Evolutionary conservation across 805 yeast species (phyloP).

Genomic region (Starmerella riodocensis): DNA sequence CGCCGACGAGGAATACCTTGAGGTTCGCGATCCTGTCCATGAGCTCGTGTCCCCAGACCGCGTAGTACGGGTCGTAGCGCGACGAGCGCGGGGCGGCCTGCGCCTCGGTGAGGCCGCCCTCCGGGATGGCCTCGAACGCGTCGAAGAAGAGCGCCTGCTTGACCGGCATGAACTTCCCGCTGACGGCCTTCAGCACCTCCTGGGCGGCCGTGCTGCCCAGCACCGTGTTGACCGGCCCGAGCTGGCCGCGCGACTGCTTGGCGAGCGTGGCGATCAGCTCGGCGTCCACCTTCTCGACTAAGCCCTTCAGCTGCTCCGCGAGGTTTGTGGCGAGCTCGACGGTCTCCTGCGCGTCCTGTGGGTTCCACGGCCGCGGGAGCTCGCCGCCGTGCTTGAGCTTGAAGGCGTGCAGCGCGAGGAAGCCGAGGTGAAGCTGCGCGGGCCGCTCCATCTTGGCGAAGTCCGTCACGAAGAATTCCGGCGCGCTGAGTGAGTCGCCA

Average conservation of each 20-base stretch:
- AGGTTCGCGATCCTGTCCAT: conserved; percentile 63
- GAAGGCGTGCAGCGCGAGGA: conserved; percentile 76
- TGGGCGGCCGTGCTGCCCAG: conserved; percentile 93
- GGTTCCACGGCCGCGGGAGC: conserved; percentile 66
- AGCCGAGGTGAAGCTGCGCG: conserved; percentile 77
- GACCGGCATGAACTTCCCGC: conserved; percentile 89
- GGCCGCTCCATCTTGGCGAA: conserved; percentile 92
- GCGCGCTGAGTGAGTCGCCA: conserved; percentile 50
- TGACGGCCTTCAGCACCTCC: conserved; percentile 87
- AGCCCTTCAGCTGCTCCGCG: conserved; percentile 42
- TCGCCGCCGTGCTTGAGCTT: conserved; percentile 44
- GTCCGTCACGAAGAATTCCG: conserved; percentile 72
- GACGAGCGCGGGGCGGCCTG: conserved; percentile 63
- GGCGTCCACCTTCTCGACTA: conserved; percentile 49
- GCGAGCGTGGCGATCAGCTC: conserved; percentile 58
- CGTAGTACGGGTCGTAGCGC: conserved; percentile 90
- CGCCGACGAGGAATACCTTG: conserved; percentile 83
- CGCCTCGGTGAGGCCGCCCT: conserved; percentile 42
- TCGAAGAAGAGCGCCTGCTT: conserved; percentile 89
- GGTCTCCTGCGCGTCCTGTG: conserved; percentile 59
- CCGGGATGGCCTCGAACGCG: conserved; percentile 68
- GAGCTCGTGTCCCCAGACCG: conserved; percentile 75
- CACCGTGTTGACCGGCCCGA: conserved; percentile 80
- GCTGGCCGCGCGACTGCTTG: conserved; percentile 79
- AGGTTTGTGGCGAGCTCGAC: conserved; percentile 47